Base-by-base conservation (phyloP, 2,329 filamentous ascomycete genomes). In the Aspergillus spinulosporus region DNA sequence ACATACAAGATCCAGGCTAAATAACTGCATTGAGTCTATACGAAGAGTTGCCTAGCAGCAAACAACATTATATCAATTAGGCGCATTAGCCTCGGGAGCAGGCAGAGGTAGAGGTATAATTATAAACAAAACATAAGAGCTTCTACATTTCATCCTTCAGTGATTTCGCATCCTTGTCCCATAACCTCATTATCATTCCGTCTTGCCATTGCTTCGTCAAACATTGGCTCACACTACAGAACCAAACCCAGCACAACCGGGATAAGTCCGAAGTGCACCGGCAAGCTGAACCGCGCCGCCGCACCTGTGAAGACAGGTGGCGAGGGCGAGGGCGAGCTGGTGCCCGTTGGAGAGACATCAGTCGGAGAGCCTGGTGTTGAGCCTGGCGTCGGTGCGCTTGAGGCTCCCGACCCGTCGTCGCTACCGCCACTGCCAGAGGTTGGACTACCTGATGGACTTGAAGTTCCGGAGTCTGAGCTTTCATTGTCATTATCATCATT, bases 281-380 rank as follows among this genome's bases (percentile, higher is more conserved):
- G 40, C 8, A 40, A 14, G 2, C 6, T 9, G 14, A 44, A 28
- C 28, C 39, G 9, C 3, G 49, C 14, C 1, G 49, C 49, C 14
- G 49, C 49, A 4, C 49, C 49, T 7, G 49, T 44, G 39, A 52
- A 52, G 4, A 28, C 29, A 6, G 49, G 39, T 28, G 28, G 29
- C 7, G 39, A 32, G 28, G 31, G 40, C 42, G 39, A 32, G 28
- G 31, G 40, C 42, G 42, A 45, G 15, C 42, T 28, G 21, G 42
- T 8, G 9, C 26, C 48, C 36, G 14, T 11, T n/a, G 31, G 44
- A 2, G 44, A 32, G 31, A 31, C 29, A 12, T 14, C 26, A 7
- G 37, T 31, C 7, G 48, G 36, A 14, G 37, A 50, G 1, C 39
- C 48, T 8, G 42, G 7, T 1, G 42, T 28, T 28, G 29, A 14